Conservation (phyloP, 2,329 filamentous ascomycete species). For the Cladosporium halotolerans region DNA sequence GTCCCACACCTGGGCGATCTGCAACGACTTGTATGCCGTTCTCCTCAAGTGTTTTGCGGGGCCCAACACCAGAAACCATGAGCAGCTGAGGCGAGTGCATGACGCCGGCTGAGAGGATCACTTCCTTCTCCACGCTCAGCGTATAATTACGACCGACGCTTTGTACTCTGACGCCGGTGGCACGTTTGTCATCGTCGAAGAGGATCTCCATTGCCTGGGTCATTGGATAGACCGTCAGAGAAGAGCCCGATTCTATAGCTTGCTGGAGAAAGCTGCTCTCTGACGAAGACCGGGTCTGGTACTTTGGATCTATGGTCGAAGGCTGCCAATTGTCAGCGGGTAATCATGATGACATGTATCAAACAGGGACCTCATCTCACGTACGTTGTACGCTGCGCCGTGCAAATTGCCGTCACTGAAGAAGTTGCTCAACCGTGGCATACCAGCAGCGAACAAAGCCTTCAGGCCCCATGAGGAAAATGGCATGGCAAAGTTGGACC, state of each 20-base stretch:
- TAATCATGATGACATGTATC: neutral
- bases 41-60: slow-evolving; percentile 35
- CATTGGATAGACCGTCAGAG: slow-evolving; percentile 27
- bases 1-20: slow-evolving; percentile 46
- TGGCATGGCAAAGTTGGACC: slow-evolving; percentile 14
- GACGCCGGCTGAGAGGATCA: slow-evolving; percentile 27
- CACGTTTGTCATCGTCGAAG: slow-evolving; percentile 21
- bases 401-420: slow-evolving; percentile 12
- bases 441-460: neutral
- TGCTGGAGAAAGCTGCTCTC: slow-evolving; percentile 23
- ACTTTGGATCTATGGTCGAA: slow-evolving; percentile 29
- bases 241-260: slow-evolving; percentile 13
- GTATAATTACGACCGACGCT: slow-evolving; percentile 22
- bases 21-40: slow-evolving; percentile 42
- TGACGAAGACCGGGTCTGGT: slow-evolving; percentile 21
- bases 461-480: slow-evolving; percentile 3
- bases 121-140: slow-evolving; percentile 28
- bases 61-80: slow-evolving; percentile 27
- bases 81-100: slow-evolving; percentile 29
- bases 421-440: neutral
- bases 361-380: neutral
- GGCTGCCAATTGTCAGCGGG: slow-evolving; percentile 13
- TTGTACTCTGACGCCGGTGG: slow-evolving; percentile 19
- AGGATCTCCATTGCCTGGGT: slow-evolving; percentile 31
- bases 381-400: slow-evolving; percentile 12